phyloP scores from a whole-genome alignment of 176 grass and related monocot genomes.

The Puccinellia tenuiflora region DNA sequence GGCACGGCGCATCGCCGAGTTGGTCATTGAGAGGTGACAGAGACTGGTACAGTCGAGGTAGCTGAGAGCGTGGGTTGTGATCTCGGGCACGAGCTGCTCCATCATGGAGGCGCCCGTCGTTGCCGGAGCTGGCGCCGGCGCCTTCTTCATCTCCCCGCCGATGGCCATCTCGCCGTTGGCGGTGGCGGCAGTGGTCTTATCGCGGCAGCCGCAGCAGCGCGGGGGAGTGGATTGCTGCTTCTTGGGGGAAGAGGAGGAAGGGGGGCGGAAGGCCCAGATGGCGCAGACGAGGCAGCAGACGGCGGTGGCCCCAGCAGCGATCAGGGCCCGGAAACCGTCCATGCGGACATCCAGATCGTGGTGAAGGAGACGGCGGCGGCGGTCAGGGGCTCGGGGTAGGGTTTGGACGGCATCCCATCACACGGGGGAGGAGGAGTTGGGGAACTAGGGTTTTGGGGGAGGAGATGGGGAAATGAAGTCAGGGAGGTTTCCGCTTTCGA shows the following conservation, averaged over 20 bases:
- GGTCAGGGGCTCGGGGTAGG: conserved; percentile 17
- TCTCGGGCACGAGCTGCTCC: conserved; percentile 98
- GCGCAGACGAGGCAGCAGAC: conserved; percentile 57
- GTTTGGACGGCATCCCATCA: conserved; percentile 56
- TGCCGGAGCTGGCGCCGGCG: not conserved
- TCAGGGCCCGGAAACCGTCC: conserved; percentile 64
- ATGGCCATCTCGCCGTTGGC: conserved; percentile 66
- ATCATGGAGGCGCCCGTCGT: conserved; percentile 72
- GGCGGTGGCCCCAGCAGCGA: conserved; percentile 66
- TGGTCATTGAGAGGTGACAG: conserved; percentile 96
- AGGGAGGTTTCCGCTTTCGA: conserved; percentile 8
- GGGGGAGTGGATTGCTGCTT: not conserved
- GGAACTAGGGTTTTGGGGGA: conserved; percentile 54
- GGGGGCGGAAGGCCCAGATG: conserved; percentile 44
- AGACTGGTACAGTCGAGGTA: conserved; percentile 95
- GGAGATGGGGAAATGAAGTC: conserved; percentile 17
- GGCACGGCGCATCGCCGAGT: conserved; percentile 89
- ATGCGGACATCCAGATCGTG: conserved; percentile 54
- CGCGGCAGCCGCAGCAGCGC: conserved; percentile 19
- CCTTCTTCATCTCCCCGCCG: conserved; percentile 51
- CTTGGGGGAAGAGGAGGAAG: conserved; percentile 5
- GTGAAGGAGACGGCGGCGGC: not conserved
- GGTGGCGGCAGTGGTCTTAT: not conserved
- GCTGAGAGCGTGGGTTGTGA: conserved; percentile 92
- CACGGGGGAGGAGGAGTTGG: conserved; percentile 25